phyloP scores from a whole-genome alignment of 352 stramenopile species.

The Globisporangium middletonii region DNA sequence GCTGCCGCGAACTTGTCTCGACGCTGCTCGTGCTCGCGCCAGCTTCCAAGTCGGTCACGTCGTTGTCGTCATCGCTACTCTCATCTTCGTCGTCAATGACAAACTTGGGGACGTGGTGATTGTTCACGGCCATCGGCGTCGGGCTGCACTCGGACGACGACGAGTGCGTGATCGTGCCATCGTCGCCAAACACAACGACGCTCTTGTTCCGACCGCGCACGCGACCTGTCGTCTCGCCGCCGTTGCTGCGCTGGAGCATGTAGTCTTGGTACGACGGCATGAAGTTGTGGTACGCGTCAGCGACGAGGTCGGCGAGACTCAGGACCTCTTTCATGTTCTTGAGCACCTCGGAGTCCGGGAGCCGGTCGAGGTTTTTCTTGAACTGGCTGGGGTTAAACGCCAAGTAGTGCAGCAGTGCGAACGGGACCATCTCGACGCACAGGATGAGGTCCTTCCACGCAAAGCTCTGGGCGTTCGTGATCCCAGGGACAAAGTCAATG shows the following conservation, averaged over 20 bases:
- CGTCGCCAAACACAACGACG: conserved; percentile 35
- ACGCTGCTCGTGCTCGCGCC: not conserved
- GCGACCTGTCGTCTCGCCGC: conserved; percentile 41
- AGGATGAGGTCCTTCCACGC: conserved; percentile 90
- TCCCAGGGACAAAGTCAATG: conserved; percentile 80
- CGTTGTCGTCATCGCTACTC: conserved; percentile 20
- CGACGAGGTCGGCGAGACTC: conserved; percentile 70
- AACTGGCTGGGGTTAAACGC: conserved; percentile 84
- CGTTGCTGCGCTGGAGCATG: conserved; percentile 47
- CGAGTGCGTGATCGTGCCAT: conserved; percentile 25
- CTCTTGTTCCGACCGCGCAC: conserved; percentile 27
- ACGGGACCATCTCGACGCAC: conserved; percentile 87
- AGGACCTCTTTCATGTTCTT: conserved; percentile 89
- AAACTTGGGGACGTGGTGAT: conserved; percentile 48
- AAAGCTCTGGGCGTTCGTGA: conserved; percentile 81
- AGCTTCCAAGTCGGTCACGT: conserved; percentile 14
- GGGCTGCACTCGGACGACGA: conserved; percentile 45
- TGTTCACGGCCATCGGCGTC: conserved; percentile 48
- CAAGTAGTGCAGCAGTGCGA: conserved; percentile 66
- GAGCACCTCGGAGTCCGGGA: conserved; percentile 77
- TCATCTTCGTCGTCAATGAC: conserved; percentile 76
- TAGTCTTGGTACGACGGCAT: conserved; percentile 85
- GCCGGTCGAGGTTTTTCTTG: conserved; percentile 62
- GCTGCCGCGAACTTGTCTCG: not conserved
- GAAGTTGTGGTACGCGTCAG: conserved; percentile 85